Conservation (phyloP, 306 rosid genomes). For the Dryas drummondii region DNA sequence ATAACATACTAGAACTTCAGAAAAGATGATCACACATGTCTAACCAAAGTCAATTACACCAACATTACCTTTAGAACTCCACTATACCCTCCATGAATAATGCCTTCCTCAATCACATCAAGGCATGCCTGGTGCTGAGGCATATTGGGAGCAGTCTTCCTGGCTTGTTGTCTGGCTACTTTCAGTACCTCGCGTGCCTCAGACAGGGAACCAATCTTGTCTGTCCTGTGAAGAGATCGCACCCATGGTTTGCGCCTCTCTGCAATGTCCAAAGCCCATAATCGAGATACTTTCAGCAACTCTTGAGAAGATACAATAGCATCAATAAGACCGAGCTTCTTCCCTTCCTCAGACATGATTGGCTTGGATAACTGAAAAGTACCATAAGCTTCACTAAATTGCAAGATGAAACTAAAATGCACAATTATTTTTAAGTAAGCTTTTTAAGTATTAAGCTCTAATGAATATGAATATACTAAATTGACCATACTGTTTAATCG, state of each 20-base stretch:
- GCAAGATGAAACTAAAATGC: slow-evolving; percentile 14
- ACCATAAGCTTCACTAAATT: not conserved
- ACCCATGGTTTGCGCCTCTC: slow-evolving; percentile 76
- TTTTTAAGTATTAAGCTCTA: not conserved
- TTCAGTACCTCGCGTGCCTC: slow-evolving; percentile 67
- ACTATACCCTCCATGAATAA: slow-evolving; percentile 92
- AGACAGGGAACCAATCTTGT: slow-evolving; percentile 67
- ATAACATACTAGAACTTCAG: not conserved
- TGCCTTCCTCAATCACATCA: slow-evolving; percentile 84
- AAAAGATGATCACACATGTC: not conserved
- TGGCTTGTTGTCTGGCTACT: slow-evolving; percentile 66
- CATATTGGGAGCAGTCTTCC: slow-evolving; percentile 73
- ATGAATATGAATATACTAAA: not conserved
- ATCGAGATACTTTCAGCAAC: slow-evolving; percentile 69
- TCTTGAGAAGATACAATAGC: slow-evolving; percentile 73
- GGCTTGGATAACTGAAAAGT: slow-evolving; percentile 69
- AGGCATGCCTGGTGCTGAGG: slow-evolving; percentile 93
- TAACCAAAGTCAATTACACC: not conserved
- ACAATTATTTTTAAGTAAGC: not conserved
- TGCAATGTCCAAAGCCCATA: slow-evolving; percentile 84
- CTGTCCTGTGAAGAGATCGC: slow-evolving; percentile 88
- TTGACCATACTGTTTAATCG: not conserved
- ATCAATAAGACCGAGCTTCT: slow-evolving; percentile 84
- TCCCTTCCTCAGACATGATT: slow-evolving; percentile 88
- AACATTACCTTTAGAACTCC: slow-evolving; percentile 77